These are phyloP conservation scores for Dictyophora rubrovolvata DNA, from an alignment of 768 basidiomycete genomes.

Conservation along the genomic window DNA sequence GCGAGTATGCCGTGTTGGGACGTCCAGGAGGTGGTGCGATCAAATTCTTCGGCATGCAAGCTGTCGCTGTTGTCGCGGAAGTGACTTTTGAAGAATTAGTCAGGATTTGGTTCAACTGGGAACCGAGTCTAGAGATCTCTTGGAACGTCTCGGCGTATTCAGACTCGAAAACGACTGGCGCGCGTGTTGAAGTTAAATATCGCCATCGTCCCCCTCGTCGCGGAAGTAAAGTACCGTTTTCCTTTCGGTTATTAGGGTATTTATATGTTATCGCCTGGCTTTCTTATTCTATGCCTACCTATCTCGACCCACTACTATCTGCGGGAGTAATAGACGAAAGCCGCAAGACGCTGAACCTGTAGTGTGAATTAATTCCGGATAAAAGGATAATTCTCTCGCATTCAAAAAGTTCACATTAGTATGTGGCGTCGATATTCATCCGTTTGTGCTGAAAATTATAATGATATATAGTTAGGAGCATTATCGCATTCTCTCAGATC, in stretches of 20 bases:
- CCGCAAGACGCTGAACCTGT: too few relatives aligned
- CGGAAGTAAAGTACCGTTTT: not conserved
- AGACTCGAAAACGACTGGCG: not conserved
- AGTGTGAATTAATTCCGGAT: too few relatives aligned
- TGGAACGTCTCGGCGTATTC: not conserved
- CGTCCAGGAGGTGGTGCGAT: not conserved
- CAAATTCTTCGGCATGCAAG: not conserved
- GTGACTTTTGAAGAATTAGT: not conserved
- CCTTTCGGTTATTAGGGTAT: not conserved
- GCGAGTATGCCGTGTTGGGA: not conserved
- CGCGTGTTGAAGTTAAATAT: not conserved
- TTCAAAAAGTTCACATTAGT: too few relatives aligned
- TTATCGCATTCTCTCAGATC: too few relatives aligned
- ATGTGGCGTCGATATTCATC: too few relatives aligned
- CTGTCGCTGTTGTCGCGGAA: not conserved
- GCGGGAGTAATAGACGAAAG: not conserved
- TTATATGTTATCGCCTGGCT: not conserved
- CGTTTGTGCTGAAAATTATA: too few relatives aligned
- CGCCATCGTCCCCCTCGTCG: not conserved
- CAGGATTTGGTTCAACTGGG: not conserved
- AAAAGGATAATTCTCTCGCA: too few relatives aligned
- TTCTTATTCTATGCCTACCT: not conserved
- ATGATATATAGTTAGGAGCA: too few relatives aligned
- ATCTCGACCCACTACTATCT: not conserved
- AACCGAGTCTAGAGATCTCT: not conserved